Evolutionary conservation across 2,329 filamentous ascomycete species (phyloP), one percentile per base, ranked within the genome.

Genomic region (Colletotrichum cereale): DNA sequence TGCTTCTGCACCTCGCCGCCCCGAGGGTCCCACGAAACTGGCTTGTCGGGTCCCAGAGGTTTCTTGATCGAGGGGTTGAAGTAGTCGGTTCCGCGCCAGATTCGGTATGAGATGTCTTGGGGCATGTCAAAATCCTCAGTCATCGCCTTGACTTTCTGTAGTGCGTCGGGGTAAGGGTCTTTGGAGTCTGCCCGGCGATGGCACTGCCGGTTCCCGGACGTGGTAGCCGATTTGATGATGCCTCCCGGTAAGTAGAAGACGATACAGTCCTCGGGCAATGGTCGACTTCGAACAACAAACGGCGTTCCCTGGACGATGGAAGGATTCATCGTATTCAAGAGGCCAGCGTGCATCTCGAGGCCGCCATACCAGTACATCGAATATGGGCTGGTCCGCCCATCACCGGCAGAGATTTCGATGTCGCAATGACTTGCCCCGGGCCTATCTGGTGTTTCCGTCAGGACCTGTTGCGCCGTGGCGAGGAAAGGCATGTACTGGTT

Each of bases 401-500:
- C 7, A 4, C 44, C 63, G 7, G 24, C 26, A 12, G 62, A 40
- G 18, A 73, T 38, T 36, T 31, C 12, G 31, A 73, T 5, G 24
- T 73, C 67, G 31, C 26, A 62, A 55, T 63, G 62, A 26, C 24
- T 34, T 29, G 26, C 53, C 16, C 63, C 63, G 7, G 63, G 62
- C 4, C 34, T 60, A 3, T 47, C 21, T 0, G 72, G 66, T 1
- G 16, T 65, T 1, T 77, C 78, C 3, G 76, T 58, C 5, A 81
- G 48, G 6, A 80, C 75, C 4, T 80, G 76, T 7, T 78, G 71
- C 0, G 76, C 75, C 0, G 75, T 74, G 36, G 62, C 72, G 24
- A 81, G 60, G 34, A 76, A 75, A 0, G 62, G 62, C 48, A 75
- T 75, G 66, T 75, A 80, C 55, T 78, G 76, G 53, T 79, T 75